Evolutionary conservation across 768 basidiomycete species (phyloP), one percentile per base, ranked within the genome.

Genomic region (Phanerochaete carnosa): DNA sequence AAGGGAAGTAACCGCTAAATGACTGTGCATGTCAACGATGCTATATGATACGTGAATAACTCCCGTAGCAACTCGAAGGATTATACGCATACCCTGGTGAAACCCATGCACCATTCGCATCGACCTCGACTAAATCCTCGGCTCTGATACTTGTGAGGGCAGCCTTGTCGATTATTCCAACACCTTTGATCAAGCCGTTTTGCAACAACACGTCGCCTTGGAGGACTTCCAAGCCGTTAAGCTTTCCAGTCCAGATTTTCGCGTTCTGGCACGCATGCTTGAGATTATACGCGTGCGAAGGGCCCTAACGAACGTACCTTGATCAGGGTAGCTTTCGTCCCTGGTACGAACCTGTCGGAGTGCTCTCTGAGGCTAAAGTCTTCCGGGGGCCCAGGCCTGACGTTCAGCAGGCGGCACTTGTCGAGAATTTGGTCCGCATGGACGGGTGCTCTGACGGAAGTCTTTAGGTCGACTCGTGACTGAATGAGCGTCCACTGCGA

Each of bases 231-330:
- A 84, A 83, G 0, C 92, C 92, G 45, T 89, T 84, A 28, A 84
- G 69, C 25, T 73, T 70, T 8, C 92, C 92, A 1, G 92, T 95
- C 94, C 94, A 95, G 63, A 96, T 81, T 29, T 78, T 90, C 26
- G 87, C 93, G 63, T 93, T 90, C 70, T 68, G 45, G 19, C 19
- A 39, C 26, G 19, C 19, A 23, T 61, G 35, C 3, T 30, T 59
- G 60, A 64, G 46, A 30, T 13, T 26, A 22, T 45, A 45, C 23
- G 35, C 23, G 26, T 51, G 23, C 19, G n/a, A n/a, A 25, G 32
- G 22, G 3, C 29, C 2, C 39, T 32, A 19, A 8, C 8, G 23
- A 4, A 43, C 57, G 43, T 33, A 63, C 64, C 59, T 78, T 81
- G 57, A 95, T 80, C 52, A 90, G 76, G 5, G 83, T 77, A 1